Evolutionary conservation across 2,329 filamentous ascomycete species (phyloP), one percentile per base, ranked within the genome.

Genomic region (Chaetomiaceae sp.): DNA sequence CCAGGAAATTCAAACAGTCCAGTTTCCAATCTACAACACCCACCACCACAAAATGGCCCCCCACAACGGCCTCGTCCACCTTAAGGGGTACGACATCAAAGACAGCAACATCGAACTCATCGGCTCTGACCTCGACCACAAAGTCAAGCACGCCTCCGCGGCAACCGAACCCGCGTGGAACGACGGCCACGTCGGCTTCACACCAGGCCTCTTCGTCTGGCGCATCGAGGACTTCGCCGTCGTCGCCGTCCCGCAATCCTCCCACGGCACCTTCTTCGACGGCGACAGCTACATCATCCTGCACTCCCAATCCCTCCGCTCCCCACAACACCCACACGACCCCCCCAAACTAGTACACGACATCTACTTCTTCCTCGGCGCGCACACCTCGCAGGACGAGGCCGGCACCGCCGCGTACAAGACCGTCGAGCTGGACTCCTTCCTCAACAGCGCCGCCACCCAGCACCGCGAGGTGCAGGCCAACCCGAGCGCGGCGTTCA

Each of bases 211-310:
- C 36, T 45, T 45, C 36, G 36, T 45, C 36, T 45, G 42, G 42
- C 42, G 42, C 29, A 39, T 45, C 36, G 42, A 39, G 36, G 9
- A 39, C 36, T 45, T 45, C 29, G 15, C 42, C 30, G 36, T 45
- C 20, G 36, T 39, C 3, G 27, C 42, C 29, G 11, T 45, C 6
- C 42, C 42, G 10, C 14, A 19, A 5, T 0, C 27, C 19, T 24
- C 27, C 0, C 14, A 45, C 29, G 42, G 42, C 30, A 19, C 19
- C 6, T 45, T 45, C 36, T 45, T 27, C 36, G 19, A 27, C 22
- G 42, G 42, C 42, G 42, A 45, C 29, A 45, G 42, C 36, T 45
- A 45, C 42, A 39, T 45, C 42, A 22, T 45, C 29, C 36, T 45
- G 15, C 22, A 26, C 29, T 39, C 27, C 6, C n/a, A 34, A 8